Base-by-base conservation (phyloP, 2,329 filamentous ascomycete genomes). In the Thyridium curvatum region DNA sequence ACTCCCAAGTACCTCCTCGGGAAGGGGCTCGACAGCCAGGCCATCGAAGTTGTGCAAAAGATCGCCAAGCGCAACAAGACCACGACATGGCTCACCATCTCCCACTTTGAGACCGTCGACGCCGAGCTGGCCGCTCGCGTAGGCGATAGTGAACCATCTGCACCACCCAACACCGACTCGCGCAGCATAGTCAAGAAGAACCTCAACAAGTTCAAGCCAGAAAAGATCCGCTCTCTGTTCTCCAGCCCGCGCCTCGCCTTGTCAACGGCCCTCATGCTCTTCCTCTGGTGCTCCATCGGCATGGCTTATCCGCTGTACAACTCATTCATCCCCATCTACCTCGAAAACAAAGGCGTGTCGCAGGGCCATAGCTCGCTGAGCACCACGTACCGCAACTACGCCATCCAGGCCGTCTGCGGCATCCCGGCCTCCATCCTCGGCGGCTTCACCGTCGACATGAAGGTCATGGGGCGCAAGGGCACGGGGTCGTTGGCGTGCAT, bases 341-440 rank as follows among this genome's bases (percentile, higher is more conserved):
- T 59, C 1, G 47, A 54, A 35, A 48, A 47, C 8, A 52, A 53
- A 14, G 50, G 51, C 17, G 51, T 49, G 1, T 18, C 26, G 12
- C 35, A 38, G 15, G 47, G 47, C 12, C 37, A 8, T 21, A 34
- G 37, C 4, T 42, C 40, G 4, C 36, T 46, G 30, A 16, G 15
- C 30, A 32, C 30, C 30, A 73, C 68, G 0, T 77, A 74, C 54
- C 68, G 74, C 13, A 77, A 78, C 53, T 66, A 65, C 2, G 60
- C 74, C n/a, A 73, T 77, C 49, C 72, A 74, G 44, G 71, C 72
- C 12, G 61, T 66, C 0, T 66, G 74, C 18, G 71, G 74, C 2
- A 65, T 82, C 13, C 79, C 79, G 0, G 74, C 74, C 4, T 79
- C 74, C 17, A 62, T 82, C 2, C 54, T 79, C 12, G 72, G 72